A percentile compares a stretch with the other conserved stretches of the same genome.
phyloP scores from a whole-genome alignment of 2,329 filamentous ascomycete species.

The Diaporthe sp. region DNA sequence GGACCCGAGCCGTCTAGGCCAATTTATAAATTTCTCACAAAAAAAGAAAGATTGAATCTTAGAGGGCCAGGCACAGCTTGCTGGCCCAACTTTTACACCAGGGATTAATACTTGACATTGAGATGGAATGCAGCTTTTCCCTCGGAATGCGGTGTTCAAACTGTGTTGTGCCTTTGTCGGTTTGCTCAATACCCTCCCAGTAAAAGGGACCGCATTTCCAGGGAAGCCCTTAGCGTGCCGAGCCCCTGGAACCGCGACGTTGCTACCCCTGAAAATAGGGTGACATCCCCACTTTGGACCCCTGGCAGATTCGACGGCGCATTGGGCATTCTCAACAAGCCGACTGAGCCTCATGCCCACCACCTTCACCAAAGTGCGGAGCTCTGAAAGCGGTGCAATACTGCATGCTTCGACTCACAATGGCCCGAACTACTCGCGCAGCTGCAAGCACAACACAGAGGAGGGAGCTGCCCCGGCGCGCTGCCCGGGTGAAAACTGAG shows the following conservation, averaged over 20 bases:
- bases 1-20: too few species aligned
- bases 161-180: too few species aligned
- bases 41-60: too few species aligned
- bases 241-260: not conserved
- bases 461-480: conserved; percentile 27
- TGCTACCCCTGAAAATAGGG: conserved; percentile 23
- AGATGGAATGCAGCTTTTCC: too few species aligned
- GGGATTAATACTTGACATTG: too few species aligned
- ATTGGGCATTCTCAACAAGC: not conserved
- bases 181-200: too few species aligned
- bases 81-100: too few species aligned
- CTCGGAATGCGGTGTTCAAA: too few species aligned
- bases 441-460: conserved; percentile 26
- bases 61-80: too few species aligned
- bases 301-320: not conserved
- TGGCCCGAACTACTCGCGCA: conserved; percentile 31
- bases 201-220: too few species aligned
- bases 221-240: not conserved
- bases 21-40: too few species aligned
- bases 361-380: not conserved
- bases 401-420: conserved; percentile 29
- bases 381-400: not conserved
- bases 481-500: conserved; percentile 31
- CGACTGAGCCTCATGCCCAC: not conserved
- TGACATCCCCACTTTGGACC: conserved; percentile 34